A percentile compares a stretch with the other conserved stretches of the same genome.
phyloP scores from a whole-genome alignment of 768 basidiomycete species.

The Leccinum disarticulatum region DNA sequence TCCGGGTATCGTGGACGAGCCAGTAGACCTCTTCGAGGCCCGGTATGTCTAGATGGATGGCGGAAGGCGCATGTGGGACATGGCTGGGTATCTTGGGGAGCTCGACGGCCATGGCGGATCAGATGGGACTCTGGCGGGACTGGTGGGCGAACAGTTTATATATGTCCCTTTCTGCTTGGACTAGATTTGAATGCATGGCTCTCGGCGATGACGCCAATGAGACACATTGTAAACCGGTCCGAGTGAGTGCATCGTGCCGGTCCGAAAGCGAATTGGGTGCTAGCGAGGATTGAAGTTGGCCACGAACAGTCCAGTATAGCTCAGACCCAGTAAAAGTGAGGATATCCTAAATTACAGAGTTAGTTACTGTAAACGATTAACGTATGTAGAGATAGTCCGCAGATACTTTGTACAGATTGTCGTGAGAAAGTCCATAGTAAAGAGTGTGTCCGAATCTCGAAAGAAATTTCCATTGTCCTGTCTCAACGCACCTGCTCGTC shows the following conservation, averaged over 20 bases:
- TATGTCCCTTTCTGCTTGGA: not conserved
- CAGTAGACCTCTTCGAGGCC: not conserved
- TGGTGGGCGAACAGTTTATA: not conserved
- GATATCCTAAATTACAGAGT: not conserved
- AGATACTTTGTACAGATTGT: no score
- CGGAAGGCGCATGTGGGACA: not conserved
- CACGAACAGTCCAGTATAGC: no score
- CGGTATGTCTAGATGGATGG: not conserved
- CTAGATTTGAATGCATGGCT: not conserved
- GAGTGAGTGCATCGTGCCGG: not conserved
- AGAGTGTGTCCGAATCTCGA: no score
- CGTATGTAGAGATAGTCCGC: no score
- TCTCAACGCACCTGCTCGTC: not conserved
- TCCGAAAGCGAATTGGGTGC: not conserved
- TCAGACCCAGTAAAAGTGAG: no score
- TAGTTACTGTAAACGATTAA: no score
- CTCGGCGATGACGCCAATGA: not conserved
- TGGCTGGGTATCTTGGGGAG: not conserved
- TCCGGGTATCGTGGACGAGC: not conserved
- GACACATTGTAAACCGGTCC: no score
- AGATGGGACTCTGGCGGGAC: not conserved
- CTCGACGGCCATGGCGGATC: not conserved
- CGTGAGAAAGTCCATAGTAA: no score
- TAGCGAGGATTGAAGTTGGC: no score
- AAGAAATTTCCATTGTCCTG: no score